phyloP scores from a whole-genome alignment of 2,329 filamentous ascomycete species.

The Ceratocystiopsis sp. region DNA sequence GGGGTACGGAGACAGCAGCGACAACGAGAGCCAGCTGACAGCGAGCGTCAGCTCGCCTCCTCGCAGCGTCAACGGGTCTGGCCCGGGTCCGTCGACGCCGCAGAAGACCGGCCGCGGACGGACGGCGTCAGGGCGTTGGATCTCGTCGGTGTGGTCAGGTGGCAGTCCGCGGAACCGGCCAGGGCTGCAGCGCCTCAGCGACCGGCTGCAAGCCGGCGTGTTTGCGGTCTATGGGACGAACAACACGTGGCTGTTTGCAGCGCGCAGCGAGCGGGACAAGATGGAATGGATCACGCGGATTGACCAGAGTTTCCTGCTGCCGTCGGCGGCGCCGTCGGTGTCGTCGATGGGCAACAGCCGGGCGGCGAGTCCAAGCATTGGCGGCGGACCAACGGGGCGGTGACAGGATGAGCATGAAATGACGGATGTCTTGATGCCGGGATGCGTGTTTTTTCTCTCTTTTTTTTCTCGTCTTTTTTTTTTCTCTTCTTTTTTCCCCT shows the following conservation, averaged over 20 bases:
- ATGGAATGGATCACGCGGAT: constrained; percentile 94
- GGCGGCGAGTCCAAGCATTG: constrained; percentile 18
- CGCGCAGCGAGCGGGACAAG: constrained; percentile 77
- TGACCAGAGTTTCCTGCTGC: constrained; percentile 52
- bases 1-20: not conserved
- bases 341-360: constrained; percentile 27
- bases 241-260: constrained; percentile 90
- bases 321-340: constrained; percentile 4
- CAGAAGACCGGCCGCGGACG: constrained; percentile 23
- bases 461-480: not conserved
- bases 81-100: too few species aligned
- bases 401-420: too few species aligned
- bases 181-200: constrained; percentile 36
- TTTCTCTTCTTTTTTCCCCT: not conserved
- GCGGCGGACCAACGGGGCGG: not conserved
- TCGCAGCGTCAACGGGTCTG: too few species aligned
- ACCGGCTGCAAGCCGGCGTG: constrained; percentile 50
- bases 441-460: not conserved
- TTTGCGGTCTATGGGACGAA: constrained; percentile 91
- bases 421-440: too few species aligned
- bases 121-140: constrained; percentile 30
- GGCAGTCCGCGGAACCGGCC: constrained; percentile 19
- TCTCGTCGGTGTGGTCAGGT: constrained; percentile 35
- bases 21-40: too few species aligned
- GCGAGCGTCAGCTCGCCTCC: too few species aligned